Conservation (phyloP, 2,329 filamentous ascomycete species). For the Calcarisporium arbuscula region DNA sequence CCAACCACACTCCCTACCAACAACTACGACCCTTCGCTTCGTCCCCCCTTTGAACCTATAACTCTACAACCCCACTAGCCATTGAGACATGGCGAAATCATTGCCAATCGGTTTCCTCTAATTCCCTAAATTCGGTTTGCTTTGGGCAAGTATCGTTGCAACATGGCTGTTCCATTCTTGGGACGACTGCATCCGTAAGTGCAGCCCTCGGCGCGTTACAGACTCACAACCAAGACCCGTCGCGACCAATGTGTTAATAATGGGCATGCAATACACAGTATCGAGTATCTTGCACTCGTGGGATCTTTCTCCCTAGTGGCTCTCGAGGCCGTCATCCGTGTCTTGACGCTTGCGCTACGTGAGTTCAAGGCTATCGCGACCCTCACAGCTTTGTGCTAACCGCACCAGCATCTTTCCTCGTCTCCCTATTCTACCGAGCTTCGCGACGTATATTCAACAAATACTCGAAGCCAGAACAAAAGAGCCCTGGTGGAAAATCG, state of each 20-base stretch:
- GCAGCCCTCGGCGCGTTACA: background rate
- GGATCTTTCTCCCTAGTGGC: constrained; percentile 77
- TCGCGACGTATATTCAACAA: constrained; percentile 79
- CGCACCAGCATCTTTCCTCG: constrained; percentile 63
- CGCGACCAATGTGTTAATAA: constrained; percentile 5
- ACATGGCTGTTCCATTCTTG: constrained; percentile 47
- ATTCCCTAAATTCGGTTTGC: too few relatives aligned
- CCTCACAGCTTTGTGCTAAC: constrained; percentile 12
- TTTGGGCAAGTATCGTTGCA: too few relatives aligned
- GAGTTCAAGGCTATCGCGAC: constrained; percentile 28
- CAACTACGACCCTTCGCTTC: too few relatives aligned
- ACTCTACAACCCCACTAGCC: too few relatives aligned
- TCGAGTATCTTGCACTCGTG: constrained; percentile 82
- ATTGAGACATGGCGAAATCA: constrained; percentile 3
- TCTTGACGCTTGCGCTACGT: constrained; percentile 86
- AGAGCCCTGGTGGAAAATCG: constrained; percentile 60
- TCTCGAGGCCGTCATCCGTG: constrained; percentile 74
- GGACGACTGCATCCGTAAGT: constrained; percentile 47
- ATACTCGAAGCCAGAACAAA: constrained; percentile 64
- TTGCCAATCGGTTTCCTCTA: too few relatives aligned
- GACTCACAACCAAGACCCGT: background rate
- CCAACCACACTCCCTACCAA: too few relatives aligned
- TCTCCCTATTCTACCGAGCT: constrained; percentile 73
- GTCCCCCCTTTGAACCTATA: too few relatives aligned
- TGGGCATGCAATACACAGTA: constrained; percentile 36